Evolutionary conservation across 805 yeast species (phyloP).

Genomic region (Zygosaccharomyces bailii): DNA sequence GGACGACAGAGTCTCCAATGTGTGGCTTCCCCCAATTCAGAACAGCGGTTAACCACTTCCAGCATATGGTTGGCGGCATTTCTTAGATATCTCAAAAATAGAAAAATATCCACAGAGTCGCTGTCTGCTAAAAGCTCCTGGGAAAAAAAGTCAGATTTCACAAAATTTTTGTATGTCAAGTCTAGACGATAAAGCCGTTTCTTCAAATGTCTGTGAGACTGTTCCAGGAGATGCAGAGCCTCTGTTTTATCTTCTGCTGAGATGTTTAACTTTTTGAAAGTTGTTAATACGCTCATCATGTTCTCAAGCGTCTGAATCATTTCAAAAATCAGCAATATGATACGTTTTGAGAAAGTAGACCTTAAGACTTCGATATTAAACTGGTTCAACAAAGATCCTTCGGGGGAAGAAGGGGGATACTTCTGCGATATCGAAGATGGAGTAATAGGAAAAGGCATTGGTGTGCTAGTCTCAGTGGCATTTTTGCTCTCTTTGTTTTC

Average conservation of each 20-base stretch:
- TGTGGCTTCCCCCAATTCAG: conserved; percentile 23
- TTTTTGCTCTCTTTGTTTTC: conserved; percentile 1
- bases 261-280: conserved; percentile 7
- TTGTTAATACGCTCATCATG: conserved; percentile 20
- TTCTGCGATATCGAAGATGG: conserved; percentile 38
- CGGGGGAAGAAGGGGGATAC: conserved; percentile 4
- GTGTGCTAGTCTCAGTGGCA: conserved; percentile 13
- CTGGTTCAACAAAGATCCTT: conserved; percentile 12
- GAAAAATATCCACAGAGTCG: conserved; percentile 39
- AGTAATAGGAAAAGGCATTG: conserved; percentile 27
- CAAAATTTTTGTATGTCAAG: conserved; percentile 36
- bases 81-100: conserved; percentile 41
- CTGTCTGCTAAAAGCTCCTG: conserved; percentile 37
- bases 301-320: conserved; percentile 33
- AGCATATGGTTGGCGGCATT: conserved; percentile 41
- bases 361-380: conserved; percentile 34
- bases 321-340: conserved; percentile 32
- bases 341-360: conserved; percentile 33
- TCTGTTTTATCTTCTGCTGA: conserved; percentile 10
- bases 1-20: conserved; percentile 40
- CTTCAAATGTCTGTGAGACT: conserved; percentile 25
- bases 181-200: conserved; percentile 36
- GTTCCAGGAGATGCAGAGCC: conserved; percentile 10
- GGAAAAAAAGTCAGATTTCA: conserved; percentile 37
- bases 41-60: conserved; percentile 25